Conservation (phyloP, 345 rosid species). For the Corchorus capsularis region DNA sequence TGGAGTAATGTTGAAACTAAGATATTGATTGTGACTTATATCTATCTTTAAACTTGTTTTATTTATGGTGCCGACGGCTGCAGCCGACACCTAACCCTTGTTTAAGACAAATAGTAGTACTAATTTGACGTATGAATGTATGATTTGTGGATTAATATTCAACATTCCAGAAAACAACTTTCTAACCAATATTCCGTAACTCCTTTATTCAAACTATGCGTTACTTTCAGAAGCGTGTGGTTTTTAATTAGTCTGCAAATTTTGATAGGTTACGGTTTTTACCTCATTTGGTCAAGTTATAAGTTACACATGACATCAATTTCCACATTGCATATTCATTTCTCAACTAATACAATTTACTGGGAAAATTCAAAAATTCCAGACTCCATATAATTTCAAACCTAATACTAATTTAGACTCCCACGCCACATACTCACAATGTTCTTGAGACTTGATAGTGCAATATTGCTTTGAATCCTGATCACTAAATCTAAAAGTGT, state of each 20-base stretch:
- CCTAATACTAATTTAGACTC: not conserved
- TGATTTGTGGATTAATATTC: not conserved
- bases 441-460: too few relatives aligned
- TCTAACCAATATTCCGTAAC: not conserved
- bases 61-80: not conserved
- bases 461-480: too few relatives aligned
- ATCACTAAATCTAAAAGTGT: too few relatives aligned
- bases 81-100: not conserved
- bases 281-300: not conserved
- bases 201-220: not conserved
- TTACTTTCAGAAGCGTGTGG: not conserved
- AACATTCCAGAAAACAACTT: not conserved
- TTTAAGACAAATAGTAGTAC: too few relatives aligned
- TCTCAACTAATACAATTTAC: too few relatives aligned
- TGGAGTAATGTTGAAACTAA: not conserved
- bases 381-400: not conserved
- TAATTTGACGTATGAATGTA: not conserved
- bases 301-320: not conserved
- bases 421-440: not conserved
- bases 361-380: not conserved
- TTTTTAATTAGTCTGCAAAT: not conserved
- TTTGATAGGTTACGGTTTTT: not conserved
- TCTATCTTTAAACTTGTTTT: not conserved
- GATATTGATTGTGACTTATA: not conserved
- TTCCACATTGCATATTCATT: not conserved